Base-by-base conservation (phyloP, 2,329 filamentous ascomycete genomes). In the Fusarium pininemorale region DNA sequence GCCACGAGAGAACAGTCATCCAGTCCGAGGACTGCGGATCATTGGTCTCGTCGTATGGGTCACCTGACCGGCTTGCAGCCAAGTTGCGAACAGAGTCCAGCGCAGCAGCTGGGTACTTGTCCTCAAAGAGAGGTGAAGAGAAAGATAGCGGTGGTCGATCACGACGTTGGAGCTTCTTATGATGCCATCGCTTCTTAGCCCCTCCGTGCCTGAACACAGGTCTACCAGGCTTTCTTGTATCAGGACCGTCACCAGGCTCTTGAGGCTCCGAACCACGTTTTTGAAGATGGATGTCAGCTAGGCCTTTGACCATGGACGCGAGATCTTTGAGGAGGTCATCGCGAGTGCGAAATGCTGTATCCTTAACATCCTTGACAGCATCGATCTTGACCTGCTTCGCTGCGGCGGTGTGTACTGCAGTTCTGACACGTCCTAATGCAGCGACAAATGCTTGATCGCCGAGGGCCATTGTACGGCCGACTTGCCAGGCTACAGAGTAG, bases 401-500 rank as follows among this genome's bases (percentile, higher is more conserved):
- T 26, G 54, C 53, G 4, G 44, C 38, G 8, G 42, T 37, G 3
- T 53, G 62, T 3, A 61, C 55, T 1, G 26, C 44, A 11, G 45
- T 54, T 26, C 57, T 28, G 3, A 66, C 28, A 2, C 67, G 67
- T 11, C n/a, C 26, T 5, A 85, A 45, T 0, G 81, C 78, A 10
- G 78, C 66, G 4, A 70, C 78, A 59, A 84, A 85, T 0, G 67
- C 65, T 13, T 80, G 39, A 59, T 80, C 82, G 0, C 79, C 80
- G 0, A 86, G 68, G 0, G 83, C 85, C 39, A 86, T 55, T 7
- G 78, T 79, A 28, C 80, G 80, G 0, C 85, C 85, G 1, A 86
- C 62, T 35, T 84, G 74, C 85, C 85, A 87, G 0, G 85, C 85
- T 0, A 77, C 61, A 0, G 81, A 81, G 73, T 87, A 87, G 0